These are phyloP conservation scores for Lipomyces yamanashiensis DNA, from an alignment of 805 yeast genomes.

Conservation along the genomic window DNA sequence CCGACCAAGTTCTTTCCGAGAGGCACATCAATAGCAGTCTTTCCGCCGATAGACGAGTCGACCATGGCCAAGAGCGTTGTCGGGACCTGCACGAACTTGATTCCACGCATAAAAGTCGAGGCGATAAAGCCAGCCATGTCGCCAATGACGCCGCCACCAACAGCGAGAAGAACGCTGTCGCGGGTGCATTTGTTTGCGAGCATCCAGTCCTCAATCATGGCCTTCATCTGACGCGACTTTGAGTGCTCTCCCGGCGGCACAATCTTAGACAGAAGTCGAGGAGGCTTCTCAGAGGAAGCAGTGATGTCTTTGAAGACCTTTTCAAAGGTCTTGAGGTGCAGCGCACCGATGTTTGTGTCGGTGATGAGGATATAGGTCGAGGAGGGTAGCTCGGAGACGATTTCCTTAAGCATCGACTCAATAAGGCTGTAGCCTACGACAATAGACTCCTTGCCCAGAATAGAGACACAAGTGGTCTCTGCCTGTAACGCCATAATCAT, in stretches of 20 bases:
- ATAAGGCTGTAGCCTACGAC: constrained; percentile 87
- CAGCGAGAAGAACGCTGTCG: constrained; percentile 90
- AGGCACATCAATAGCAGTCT: constrained; percentile 97
- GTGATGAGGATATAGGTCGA: constrained; percentile 92
- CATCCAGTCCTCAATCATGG: constrained; percentile 87
- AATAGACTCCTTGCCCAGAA: constrained; percentile 80
- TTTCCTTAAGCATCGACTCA: constrained; percentile 71
- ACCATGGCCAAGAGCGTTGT: constrained; percentile 96
- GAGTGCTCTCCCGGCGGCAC: constrained; percentile 94
- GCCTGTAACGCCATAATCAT: background rate
- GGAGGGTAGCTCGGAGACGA: constrained; percentile 65
- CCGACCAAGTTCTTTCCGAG: constrained; percentile 94
- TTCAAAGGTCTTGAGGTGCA: constrained; percentile 53
- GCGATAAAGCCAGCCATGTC: constrained; percentile 99
- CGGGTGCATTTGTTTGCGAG: constrained; percentile 86
- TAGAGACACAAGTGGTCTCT: constrained; percentile 45
- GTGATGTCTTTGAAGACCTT: constrained; percentile 37
- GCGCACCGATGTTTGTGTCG: constrained; percentile 67
- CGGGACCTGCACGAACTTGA: constrained; percentile 89
- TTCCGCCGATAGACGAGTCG: constrained; percentile 97
- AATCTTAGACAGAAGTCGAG: constrained; percentile 72
- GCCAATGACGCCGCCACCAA: constrained; percentile 98
- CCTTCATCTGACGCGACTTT: constrained; percentile 87
- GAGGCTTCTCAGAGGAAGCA: constrained; percentile 45
- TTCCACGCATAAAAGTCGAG: constrained; percentile 99